Conservation (phyloP, 345 rosid genomes). For the Abelmoschus esculentus region DNA sequence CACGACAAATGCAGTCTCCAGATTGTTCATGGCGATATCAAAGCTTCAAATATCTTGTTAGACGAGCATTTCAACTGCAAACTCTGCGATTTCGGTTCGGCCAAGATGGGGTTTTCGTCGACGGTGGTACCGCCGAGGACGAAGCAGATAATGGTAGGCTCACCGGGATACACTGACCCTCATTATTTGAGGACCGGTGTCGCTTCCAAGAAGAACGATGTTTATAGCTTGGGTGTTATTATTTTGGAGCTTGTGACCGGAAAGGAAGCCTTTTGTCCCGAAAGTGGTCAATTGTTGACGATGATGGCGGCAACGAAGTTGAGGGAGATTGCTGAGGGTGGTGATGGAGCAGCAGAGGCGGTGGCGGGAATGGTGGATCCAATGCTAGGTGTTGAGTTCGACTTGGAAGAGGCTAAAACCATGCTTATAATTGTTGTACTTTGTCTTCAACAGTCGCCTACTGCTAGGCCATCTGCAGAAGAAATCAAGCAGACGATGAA, state of each 20-base stretch:
- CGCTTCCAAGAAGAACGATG: conserved; percentile 73
- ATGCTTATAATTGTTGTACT: conserved; percentile 39
- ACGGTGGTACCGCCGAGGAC: conserved; percentile 36
- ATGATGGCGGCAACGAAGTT: conserved; percentile 32
- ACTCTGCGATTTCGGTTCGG: conserved; percentile 84
- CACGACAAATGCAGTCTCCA: conserved; percentile 68
- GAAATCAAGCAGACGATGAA: conserved; percentile 34
- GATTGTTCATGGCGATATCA: conserved; percentile 82
- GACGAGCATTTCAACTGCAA: conserved; percentile 60
- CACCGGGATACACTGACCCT: conserved; percentile 89
- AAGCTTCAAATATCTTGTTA: conserved; percentile 70
- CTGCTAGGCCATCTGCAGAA: conserved; percentile 54
- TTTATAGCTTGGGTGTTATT: conserved; percentile 79
- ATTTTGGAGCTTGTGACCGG: conserved; percentile 70
- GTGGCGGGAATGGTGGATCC: conserved; percentile 45
- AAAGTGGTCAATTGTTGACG: conserved; percentile 46
- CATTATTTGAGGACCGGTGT: conserved; percentile 73
- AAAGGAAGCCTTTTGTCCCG: conserved; percentile 57
- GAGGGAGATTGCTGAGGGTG: conserved; percentile 14
- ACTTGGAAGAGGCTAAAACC: conserved; percentile 45
- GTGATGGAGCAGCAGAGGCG: conserved; percentile 11
- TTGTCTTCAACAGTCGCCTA: conserved; percentile 44
- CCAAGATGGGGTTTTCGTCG: conserved; percentile 78
- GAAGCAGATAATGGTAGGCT: conserved; percentile 1
- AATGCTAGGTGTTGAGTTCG: conserved; percentile 30